Evolutionary conservation across 2,329 filamentous ascomycete species (phyloP).

Genomic region (Penicillium psychrosexuale): DNA sequence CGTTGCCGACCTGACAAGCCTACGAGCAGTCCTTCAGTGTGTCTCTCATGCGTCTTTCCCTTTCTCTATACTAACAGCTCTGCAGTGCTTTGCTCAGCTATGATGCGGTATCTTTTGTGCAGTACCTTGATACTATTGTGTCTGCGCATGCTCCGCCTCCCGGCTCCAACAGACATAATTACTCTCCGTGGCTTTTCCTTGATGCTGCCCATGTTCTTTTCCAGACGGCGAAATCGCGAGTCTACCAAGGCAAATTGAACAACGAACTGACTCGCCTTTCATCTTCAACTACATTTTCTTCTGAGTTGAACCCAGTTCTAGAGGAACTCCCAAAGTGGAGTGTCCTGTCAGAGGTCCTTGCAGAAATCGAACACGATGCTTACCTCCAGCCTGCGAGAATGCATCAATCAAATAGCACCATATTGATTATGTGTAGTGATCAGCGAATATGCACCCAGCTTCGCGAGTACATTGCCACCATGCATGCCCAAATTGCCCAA

Average conservation of each 20-base stretch:
- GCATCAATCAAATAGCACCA: slow-evolving; percentile 86
- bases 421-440: slow-evolving; percentile 93
- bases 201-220: slow-evolving; percentile 95
- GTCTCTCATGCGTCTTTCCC: slow-evolving; percentile 9
- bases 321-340: slow-evolving; percentile 96
- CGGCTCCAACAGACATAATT: slow-evolving; percentile 80
- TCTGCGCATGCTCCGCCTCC: slow-evolving; percentile 85
- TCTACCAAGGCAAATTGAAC: slow-evolving; percentile 72
- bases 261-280: slow-evolving; percentile 50
- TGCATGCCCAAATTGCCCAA: slow-evolving; percentile 64
- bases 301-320: slow-evolving; percentile 73
- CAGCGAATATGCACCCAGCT: slow-evolving; percentile 81
- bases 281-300: slow-evolving; percentile 49
- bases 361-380: slow-evolving; percentile 87
- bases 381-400: slow-evolving; percentile 74
- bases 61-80: slow-evolving; percentile 13
- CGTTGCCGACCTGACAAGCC: slow-evolving; percentile 78
- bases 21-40: slow-evolving; percentile 76
- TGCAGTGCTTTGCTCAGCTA: slow-evolving; percentile 68
- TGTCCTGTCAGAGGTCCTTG: slow-evolving; percentile 80
- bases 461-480: slow-evolving; percentile 85
- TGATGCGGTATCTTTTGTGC: slow-evolving; percentile 86
- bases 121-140: slow-evolving; percentile 90
- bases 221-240: slow-evolving; percentile 79
- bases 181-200: slow-evolving; percentile 93